Conservation (phyloP, 169 alveolate species). For the Plasmodium inui region DNA sequence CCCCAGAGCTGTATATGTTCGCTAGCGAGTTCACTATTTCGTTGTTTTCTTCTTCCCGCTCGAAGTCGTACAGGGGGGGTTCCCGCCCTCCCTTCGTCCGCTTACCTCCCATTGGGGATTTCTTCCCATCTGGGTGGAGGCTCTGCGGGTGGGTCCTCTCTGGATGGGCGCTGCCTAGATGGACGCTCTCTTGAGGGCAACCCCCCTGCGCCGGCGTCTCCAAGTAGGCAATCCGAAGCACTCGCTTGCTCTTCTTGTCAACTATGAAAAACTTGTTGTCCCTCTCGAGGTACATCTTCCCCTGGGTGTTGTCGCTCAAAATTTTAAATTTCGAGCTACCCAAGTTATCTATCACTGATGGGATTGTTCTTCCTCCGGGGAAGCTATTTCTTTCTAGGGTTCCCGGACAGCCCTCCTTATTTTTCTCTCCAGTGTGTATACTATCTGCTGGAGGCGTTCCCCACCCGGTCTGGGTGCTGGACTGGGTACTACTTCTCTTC, state of each 20-base stretch:
- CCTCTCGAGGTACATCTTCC: conserved; percentile 45
- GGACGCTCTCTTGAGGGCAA: background rate
- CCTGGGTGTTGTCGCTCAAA: conserved; percentile 6
- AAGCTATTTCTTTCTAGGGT: background rate
- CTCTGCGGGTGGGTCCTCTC: background rate
- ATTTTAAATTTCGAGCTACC: conserved; percentile 6
- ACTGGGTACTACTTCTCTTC: background rate
- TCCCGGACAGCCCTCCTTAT: background rate
- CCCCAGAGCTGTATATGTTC: conserved; percentile 6
- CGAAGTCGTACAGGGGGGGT: conserved; percentile 27
- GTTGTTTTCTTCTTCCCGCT: conserved; percentile 45
- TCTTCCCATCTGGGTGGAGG: background rate
- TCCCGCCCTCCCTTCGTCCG: background rate
- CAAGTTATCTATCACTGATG: background rate
- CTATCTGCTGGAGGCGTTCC: background rate
- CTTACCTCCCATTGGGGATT: background rate
- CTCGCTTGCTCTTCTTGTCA: conserved; percentile 21
- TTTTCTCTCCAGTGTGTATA: background rate
- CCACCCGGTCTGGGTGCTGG: background rate
- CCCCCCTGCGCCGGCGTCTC: background rate
- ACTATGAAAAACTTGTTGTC: conserved; percentile 41
- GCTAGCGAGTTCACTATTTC: conserved; percentile 34
- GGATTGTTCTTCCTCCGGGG: background rate
- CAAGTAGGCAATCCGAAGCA: conserved; percentile 29
- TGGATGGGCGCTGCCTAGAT: background rate